Base-by-base conservation (phyloP, 208 protist genomes). In the Wallacemonas sp. region DNA sequence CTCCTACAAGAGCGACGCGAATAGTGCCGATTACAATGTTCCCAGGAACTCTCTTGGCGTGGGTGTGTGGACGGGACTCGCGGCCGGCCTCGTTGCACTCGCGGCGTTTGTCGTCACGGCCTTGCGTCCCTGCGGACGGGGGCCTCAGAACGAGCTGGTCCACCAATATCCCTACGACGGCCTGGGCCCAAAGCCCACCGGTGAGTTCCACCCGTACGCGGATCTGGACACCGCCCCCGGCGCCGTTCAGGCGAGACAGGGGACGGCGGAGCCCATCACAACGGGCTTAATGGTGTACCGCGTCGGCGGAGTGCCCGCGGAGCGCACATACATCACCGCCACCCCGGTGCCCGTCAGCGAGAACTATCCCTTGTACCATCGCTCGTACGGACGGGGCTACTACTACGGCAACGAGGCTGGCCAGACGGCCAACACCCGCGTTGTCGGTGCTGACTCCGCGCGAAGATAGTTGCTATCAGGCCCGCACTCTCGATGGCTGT, bases 321-420 rank as follows among this genome's bases (percentile, higher is more conserved):
- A 18, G 44, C 5, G 5, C 7, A 14, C n/a, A 20, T 0, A 22
- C n/a, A n/a, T n/a, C n/a, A n/a, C n/a, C n/a, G n/a, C n/a, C n/a
- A n/a, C n/a, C 52, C 29, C 4, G 7, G 12, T 25, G 4, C 52
- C 52, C 7, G 29, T 59, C 31, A 29, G 29, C 4, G 52, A 59
- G 52, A 42, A 59, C 52, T 59, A 59, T 29, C 29, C 52, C 11
- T 31, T 29, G 52, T 59, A 59, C 52, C 52, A 59, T n/a, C 52
- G 29, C 20, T 3, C 36, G 52, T 59, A 44, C 32, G 52, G 52
- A 12, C 38, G 52, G 14, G 52, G 52, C 7, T 59, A 41, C 52
- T 59, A 59, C 32, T 59, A 42, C 32, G 32, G 28, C 52, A 59
- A 59, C 32, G 52, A 25, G 10, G 52, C n/a, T 36, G 52, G 52